A percentile compares a stretch with the other conserved stretches of the same genome.
Evolutionary conservation across 371 early-diverging fungal species (phyloP).

Genomic region (Rhizopus arrhizus): DNA sequence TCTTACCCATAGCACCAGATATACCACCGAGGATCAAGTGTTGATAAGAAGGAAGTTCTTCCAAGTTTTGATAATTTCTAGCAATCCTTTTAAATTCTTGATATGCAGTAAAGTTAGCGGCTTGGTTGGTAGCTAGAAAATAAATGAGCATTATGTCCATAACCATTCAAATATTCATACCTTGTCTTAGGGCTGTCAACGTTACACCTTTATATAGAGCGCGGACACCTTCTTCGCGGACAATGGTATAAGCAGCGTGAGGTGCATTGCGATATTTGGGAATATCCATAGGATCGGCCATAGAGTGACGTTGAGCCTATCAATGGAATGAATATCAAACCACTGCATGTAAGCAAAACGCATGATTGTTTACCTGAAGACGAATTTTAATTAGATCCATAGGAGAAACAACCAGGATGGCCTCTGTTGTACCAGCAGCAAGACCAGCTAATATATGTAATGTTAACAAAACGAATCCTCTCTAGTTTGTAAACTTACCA

Average conservation of each 20-base stretch:
- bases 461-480: background rate
- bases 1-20: conserved; percentile 89
- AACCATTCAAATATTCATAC: conserved; percentile 32
- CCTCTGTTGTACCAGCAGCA: conserved; percentile 95
- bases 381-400: conserved; percentile 98
- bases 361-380: conserved; percentile 61
- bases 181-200: conserved; percentile 93
- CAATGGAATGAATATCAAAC: background rate
- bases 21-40: conserved; percentile 88
- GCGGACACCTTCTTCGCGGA: conserved; percentile 88
- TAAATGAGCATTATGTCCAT: too few species aligned
- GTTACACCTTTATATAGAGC: conserved; percentile 96
- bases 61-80: conserved; percentile 67
- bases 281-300: conserved; percentile 94
- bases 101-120: conserved; percentile 97
- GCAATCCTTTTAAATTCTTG: conserved; percentile 83
- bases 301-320: conserved; percentile 89
- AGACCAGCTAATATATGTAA: conserved; percentile 75
- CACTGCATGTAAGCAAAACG: too few species aligned
- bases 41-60: conserved; percentile 92
- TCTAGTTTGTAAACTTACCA: conserved; percentile 53
- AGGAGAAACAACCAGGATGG: conserved; percentile 95
- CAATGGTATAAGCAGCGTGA: conserved; percentile 90
- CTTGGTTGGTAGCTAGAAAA: conserved; percentile 90
- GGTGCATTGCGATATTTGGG: conserved; percentile 96